Conservation (phyloP, 2,329 filamentous ascomycete genomes). For the Ciborinia camelliae region DNA sequence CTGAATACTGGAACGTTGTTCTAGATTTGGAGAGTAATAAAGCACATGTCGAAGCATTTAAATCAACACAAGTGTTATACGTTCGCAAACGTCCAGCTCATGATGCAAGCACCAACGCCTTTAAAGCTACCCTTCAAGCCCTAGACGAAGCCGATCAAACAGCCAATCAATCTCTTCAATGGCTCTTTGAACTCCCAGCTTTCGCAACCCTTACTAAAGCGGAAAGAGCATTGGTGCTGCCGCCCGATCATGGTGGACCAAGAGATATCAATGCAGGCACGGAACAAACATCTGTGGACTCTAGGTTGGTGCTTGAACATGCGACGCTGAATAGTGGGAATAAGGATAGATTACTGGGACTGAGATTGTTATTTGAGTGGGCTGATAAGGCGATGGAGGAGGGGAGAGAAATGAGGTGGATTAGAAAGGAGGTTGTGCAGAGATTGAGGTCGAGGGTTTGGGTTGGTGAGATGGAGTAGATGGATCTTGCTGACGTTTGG, state of each 20-base stretch:
- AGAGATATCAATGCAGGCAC: conserved; percentile 48
- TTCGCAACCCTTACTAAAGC: conserved; percentile 54
- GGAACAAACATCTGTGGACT: conserved; percentile 59
- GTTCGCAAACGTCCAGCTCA: conserved; percentile 57
- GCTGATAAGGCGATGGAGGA: conserved; percentile 48
- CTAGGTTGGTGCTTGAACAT: conserved; percentile 54
- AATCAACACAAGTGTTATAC: conserved; percentile 58
- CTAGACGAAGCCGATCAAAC: conserved; percentile 56
- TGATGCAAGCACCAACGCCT: conserved; percentile 54
- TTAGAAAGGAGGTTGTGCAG: conserved; percentile 55
- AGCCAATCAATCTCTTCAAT: conserved; percentile 53
- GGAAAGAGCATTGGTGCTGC: conserved; percentile 53
- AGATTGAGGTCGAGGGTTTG: conserved; percentile 51
- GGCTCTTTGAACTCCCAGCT: conserved; percentile 57
- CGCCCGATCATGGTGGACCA: conserved; percentile 42
- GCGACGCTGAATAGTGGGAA: conserved; percentile 47
- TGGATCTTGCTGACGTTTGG: not conserved
- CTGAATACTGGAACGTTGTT: conserved; percentile 65
- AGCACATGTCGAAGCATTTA: conserved; percentile 55
- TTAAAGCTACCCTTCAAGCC: conserved; percentile 60
- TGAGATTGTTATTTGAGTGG: conserved; percentile 64
- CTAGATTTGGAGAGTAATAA: conserved; percentile 60
- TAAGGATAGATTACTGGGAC: conserved; percentile 57
- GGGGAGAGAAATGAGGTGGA: conserved; percentile 47
- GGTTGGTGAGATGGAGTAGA: conserved; percentile 35